Conservation (phyloP, 495 filamentous ascomycete genomes). For the Xeromyces bisporus region DNA sequence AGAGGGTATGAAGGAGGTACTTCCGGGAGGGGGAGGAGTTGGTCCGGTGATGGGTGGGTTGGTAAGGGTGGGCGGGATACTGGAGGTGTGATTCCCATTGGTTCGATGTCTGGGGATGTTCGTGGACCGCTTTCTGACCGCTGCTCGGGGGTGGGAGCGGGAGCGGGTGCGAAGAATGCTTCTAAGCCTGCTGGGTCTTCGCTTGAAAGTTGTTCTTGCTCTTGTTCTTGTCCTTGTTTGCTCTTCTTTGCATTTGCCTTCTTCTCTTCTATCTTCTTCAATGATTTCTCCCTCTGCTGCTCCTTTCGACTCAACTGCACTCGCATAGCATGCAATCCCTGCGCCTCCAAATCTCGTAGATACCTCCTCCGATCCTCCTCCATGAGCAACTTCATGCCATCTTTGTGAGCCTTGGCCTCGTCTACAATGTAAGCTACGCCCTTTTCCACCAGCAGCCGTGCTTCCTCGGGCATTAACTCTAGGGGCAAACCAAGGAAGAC, state of each 20-base stretch:
- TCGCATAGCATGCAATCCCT: conserved; percentile 28
- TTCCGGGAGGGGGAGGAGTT: conserved; percentile 20
- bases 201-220: conserved; percentile 11
- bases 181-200: conserved; percentile 14
- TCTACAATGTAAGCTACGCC: conserved; percentile 64
- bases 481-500: conserved; percentile 79
- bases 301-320: conserved; percentile 23
- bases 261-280: conserved; percentile 27
- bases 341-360: conserved; percentile 26
- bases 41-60: conserved; percentile 12
- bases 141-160: conserved; percentile 5
- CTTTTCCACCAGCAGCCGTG: conserved; percentile 63
- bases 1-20: conserved; percentile 34
- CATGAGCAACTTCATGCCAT: conserved; percentile 39
- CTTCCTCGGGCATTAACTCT: conserved; percentile 84
- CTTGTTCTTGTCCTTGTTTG: conserved; percentile 10
- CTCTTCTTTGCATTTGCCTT: conserved; percentile 19
- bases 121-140: conserved; percentile 11
- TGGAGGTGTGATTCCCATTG: conserved; percentile 42
- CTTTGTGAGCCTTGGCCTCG: conserved; percentile 48
- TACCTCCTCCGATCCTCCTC: conserved; percentile 34
- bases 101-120: conserved; percentile 5
- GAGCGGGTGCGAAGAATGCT: conserved; percentile 27
- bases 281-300: conserved; percentile 18
- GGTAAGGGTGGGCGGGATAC: conserved; percentile 38